Evolutionary conservation across 2,329 filamentous ascomycete species (phyloP).

Genomic region (Cordyceps pruinosa): DNA sequence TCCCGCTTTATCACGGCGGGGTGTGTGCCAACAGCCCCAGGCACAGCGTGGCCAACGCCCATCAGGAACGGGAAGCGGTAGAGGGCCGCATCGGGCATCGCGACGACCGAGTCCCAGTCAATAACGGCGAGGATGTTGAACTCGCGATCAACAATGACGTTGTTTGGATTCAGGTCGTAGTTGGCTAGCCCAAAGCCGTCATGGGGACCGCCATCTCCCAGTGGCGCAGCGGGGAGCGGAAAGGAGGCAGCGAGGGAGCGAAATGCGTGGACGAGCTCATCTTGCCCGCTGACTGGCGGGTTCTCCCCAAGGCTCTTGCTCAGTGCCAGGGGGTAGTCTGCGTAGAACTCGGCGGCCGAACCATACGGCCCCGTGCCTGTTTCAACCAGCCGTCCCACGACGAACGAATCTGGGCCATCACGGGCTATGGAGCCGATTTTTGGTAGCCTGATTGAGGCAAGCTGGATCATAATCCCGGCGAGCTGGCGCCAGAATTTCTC

Average conservation of each 20-base stretch:
- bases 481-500: neutral
- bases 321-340: constrained; percentile 1
- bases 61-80: neutral
- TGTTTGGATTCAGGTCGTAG: constrained; percentile 30
- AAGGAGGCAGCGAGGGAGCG: neutral
- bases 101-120: constrained; percentile 35
- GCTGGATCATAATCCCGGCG: neutral
- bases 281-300: neutral
- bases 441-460: constrained; percentile 1
- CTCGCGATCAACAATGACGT: constrained; percentile 33
- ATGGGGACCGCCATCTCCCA: neutral
- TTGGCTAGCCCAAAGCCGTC: constrained; percentile 7
- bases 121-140: constrained; percentile 30
- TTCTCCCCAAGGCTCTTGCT: neutral
- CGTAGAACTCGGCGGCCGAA: constrained; percentile 2
- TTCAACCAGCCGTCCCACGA: neutral
- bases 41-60: neutral
- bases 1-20: neutral
- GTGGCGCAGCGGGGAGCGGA: neutral
- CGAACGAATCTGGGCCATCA: neutral
- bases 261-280: neutral
- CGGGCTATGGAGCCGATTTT: constrained; percentile 3
- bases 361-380: constrained; percentile 1
- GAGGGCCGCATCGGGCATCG: constrained; percentile 1
- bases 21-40: neutral